These are phyloP conservation scores for Lyophyllum decastes DNA, from an alignment of 768 basidiomycete genomes.

Conservation along the genomic window DNA sequence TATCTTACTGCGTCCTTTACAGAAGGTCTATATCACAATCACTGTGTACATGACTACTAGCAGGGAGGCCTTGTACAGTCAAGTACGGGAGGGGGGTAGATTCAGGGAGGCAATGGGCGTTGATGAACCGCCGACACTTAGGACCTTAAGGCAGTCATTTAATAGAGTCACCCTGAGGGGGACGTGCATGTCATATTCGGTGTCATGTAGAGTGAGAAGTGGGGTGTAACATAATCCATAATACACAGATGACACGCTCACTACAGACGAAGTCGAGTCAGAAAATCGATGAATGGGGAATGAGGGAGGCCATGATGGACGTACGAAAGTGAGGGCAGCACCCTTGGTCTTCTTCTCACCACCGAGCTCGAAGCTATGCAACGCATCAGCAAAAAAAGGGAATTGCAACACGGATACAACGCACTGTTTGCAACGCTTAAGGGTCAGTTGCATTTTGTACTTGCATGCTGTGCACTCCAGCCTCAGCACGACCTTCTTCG, in stretches of 20 bases:
- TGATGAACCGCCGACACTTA: background rate
- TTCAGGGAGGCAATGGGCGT: too few relatives aligned
- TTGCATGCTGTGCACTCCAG: conserved; percentile 98
- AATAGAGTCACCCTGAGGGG: background rate
- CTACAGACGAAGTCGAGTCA: conserved; percentile 8
- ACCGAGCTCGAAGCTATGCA: conserved; percentile 91
- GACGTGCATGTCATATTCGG: conserved; percentile 24
- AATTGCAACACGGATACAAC: conserved; percentile 30
- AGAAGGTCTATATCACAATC: too few relatives aligned
- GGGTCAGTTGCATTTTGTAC: conserved; percentile 93
- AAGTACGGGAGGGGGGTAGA: too few relatives aligned
- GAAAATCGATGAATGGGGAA: background rate
- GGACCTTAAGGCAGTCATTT: background rate
- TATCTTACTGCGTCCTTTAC: too few relatives aligned
- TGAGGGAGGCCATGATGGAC: conserved; percentile 31
- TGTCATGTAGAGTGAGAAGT: conserved; percentile 9
- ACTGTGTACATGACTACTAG: too few relatives aligned
- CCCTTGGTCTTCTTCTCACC: conserved; percentile 99
- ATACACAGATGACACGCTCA: conserved; percentile 19
- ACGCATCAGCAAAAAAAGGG: background rate
- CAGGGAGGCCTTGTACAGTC: too few relatives aligned
- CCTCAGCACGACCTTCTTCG: conserved; percentile 99
- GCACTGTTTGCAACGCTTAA: conserved; percentile 99
- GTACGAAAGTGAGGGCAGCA: conserved; percentile 90
- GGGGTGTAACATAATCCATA: conserved; percentile 19